Base-by-base conservation (phyloP, 2,329 filamentous ascomycete species). In the Claviceps fusiformis region DNA sequence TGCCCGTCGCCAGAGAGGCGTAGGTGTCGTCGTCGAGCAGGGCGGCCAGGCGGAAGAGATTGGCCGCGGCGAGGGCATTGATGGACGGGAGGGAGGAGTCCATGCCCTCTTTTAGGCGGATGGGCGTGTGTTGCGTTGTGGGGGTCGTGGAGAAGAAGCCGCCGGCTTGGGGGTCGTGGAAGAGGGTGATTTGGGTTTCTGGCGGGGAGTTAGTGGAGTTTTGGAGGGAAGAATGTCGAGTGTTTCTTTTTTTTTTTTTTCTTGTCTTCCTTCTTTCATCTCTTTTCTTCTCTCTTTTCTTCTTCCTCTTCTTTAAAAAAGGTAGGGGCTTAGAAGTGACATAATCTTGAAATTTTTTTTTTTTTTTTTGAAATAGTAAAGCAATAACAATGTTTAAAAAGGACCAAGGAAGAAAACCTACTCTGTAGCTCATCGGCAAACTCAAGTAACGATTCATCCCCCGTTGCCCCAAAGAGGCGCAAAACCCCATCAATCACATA, bases 51-150 rank as follows among this genome's bases (percentile, higher is more conserved):
- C 89, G 83, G 70, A 93, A 87, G n/a, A 97, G 74, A 65, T 97
- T 97, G 17, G 81, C 79, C 0, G 89, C 87, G n/a, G 87, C 86
- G 6, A 92, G 80, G 44, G 89, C 89, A 66, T 98, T 98, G 53
- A 88, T 86, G 0, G 89, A 93, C 0, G 93, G 93, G 57, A 93
- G 86, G 1, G 89, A 85, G 5, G 89, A 89, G 68, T 98, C 93
- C 79, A 96, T 96, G 60, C 90, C 93, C 59, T 95, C 89, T 71
- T 98, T 98, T 52, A 96, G 79, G 29, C 92, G 85, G 57, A 97
- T 80, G 57, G 96, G 85, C 33, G 86, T 79, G 63, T 90, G 82
- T 0, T 82, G 73, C 10, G 85, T 82, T 46, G 77, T 70, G 13
- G 74, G 71, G 5, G 77, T 72, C 1, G 86, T 90, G 5, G 83